Percentiles rank a stretch among this genome's conserved stretches.
Evolutionary conservation across 306 rosid genomes (phyloP).

Genomic region (Rosa rugosa): DNA sequence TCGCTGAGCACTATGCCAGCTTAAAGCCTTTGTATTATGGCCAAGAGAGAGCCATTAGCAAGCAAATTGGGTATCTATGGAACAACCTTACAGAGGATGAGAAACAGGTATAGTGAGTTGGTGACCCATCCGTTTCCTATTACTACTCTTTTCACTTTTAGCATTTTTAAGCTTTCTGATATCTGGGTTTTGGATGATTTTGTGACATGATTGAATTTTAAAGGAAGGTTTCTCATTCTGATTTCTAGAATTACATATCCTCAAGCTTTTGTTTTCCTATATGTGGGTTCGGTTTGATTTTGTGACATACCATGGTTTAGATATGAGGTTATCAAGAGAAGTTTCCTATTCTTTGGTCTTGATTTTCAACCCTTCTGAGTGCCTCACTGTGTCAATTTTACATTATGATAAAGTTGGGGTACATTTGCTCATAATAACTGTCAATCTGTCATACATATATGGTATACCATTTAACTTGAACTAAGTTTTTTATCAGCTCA

Average conservation of each 20-base stretch:
- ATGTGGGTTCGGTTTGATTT: background rate
- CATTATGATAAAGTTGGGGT: background rate
- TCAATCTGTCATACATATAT: background rate
- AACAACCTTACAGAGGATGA: constrained; percentile 75
- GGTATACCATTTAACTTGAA: background rate
- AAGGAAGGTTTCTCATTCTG: background rate
- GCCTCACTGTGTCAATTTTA: background rate
- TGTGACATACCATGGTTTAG: background rate
- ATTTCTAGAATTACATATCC: no score
- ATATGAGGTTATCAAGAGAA: background rate
- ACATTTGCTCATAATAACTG: background rate
- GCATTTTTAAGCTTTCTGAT: background rate
- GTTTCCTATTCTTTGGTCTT: constrained; percentile 7
- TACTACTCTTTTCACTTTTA: background rate
- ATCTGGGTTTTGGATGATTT: background rate
- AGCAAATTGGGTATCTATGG: constrained; percentile 69
- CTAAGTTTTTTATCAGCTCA: background rate
- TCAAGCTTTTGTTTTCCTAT: background rate
- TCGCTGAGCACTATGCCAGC: constrained; percentile 68
- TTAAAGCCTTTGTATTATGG: constrained; percentile 63
- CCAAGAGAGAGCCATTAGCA: constrained; percentile 70
- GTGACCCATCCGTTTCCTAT: background rate
- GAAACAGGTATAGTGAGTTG: constrained; percentile 52
- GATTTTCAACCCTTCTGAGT: background rate
- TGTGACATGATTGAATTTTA: background rate